Conservation (phyloP, 805 yeast genomes). For the Komagataella mondaviorum region DNA sequence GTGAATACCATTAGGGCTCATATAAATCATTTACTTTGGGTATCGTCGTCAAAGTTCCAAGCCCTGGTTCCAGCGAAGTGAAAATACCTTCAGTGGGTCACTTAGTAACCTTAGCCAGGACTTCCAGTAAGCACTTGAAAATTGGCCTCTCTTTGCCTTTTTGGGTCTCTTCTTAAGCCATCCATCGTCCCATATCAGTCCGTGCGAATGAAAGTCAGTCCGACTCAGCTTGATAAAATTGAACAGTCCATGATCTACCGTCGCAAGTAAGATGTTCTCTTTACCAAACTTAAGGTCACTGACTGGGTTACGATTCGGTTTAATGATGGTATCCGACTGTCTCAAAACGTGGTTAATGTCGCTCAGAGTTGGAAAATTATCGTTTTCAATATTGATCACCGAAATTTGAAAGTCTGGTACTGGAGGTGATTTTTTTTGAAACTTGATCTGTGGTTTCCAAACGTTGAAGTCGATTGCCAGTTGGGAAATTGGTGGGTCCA, state of each 20-base stretch:
- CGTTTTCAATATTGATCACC: conserved; percentile 33
- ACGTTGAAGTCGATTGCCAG: conserved; percentile 40
- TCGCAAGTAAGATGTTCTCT: conserved; percentile 27
- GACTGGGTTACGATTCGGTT: not conserved
- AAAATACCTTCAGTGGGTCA: not conserved
- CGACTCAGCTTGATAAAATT: conserved; percentile 45
- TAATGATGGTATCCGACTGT: conserved; percentile 9
- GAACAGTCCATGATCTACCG: conserved; percentile 63
- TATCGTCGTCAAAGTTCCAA: not conserved
- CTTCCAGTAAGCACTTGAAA: not conserved
- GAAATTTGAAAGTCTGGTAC: conserved; percentile 64
- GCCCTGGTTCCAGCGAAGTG: not conserved
- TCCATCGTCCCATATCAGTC: conserved; percentile 15
- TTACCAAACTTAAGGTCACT: conserved; percentile 1
- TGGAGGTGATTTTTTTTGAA: conserved; percentile 58
- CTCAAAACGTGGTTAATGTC: conserved; percentile 25
- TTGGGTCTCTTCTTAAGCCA: conserved; percentile 6
- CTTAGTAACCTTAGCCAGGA: not conserved
- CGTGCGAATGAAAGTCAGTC: conserved; percentile 26
- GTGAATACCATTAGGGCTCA: not conserved
- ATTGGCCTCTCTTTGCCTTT: conserved; percentile 5
- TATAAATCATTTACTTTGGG: not conserved
- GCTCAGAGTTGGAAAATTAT: conserved; percentile 29
- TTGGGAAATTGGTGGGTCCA: not conserved
- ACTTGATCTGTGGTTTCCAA: conserved; percentile 73